Evolutionary conservation across 2,329 filamentous ascomycete genomes (phyloP).

Genomic region (Hypoxylon sp.): DNA sequence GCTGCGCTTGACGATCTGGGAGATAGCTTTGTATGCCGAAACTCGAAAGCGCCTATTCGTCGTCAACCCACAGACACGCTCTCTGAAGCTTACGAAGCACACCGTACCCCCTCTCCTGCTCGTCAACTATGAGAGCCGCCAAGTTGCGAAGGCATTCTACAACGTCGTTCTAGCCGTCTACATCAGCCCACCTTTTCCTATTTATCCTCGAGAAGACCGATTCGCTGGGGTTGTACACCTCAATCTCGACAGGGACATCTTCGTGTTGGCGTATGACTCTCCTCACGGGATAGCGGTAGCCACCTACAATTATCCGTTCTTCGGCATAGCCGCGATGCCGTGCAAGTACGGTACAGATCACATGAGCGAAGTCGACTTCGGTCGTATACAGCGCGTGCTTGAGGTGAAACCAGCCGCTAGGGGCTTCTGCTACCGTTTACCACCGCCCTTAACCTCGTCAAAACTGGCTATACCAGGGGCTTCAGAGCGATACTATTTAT

Average conservation of each 20-base stretch:
- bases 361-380: background rate
- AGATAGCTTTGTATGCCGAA: slow-evolving; percentile 4
- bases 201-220: background rate
- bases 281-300: background rate
- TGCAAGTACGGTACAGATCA: background rate
- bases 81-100: background rate
- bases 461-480: too few relatives aligned
- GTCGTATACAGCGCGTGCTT: background rate
- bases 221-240: slow-evolving; percentile 3
- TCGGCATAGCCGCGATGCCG: background rate
- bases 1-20: slow-evolving; percentile 13
- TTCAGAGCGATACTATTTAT: too few relatives aligned
- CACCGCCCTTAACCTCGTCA: too few relatives aligned
- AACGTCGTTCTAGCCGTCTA: slow-evolving; percentile 1
- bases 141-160: slow-evolving; percentile 19
- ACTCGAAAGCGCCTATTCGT: slow-evolving; percentile 6
- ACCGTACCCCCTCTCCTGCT: slow-evolving; percentile 10
- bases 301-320: background rate
- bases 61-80: background rate
- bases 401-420: too few relatives aligned
- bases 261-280: background rate
- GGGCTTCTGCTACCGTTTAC: too few relatives aligned
- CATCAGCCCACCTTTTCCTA: background rate
- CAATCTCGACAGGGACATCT: slow-evolving; percentile 1
- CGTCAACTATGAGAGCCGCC: slow-evolving; percentile 20